A percentile compares a stretch with the other conserved stretches of the same genome.
phyloP scores from a whole-genome alignment of 139 green algal species.

The Chlamydomonas incerta region DNA sequence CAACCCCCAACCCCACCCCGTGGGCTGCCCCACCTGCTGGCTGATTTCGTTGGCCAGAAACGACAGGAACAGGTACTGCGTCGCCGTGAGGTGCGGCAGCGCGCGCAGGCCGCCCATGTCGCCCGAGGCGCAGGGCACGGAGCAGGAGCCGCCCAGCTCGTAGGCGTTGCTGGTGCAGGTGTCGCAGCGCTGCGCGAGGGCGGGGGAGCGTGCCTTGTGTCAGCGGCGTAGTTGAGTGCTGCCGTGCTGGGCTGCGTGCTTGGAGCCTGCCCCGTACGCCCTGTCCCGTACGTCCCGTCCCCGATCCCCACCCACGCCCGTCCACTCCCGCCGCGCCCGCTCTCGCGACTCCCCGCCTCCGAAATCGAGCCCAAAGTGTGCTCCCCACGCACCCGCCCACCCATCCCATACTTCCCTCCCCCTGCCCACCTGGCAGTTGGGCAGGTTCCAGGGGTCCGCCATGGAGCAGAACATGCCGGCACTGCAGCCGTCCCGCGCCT shows the following conservation, averaged over 20 bases:
- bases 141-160: conserved; percentile 35
- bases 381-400: neutral
- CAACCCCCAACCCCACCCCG: too few relatives aligned
- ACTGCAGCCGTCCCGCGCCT: conserved; percentile 21
- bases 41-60: conserved; percentile 48
- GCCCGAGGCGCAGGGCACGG: conserved; percentile 30
- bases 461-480: conserved; percentile 45
- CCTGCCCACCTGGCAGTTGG: conserved; percentile 41
- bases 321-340: neutral
- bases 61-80: conserved; percentile 43
- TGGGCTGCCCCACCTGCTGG: conserved; percentile 14
- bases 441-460: neutral
- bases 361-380: too few relatives aligned
- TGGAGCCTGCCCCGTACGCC: too few relatives aligned
- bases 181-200: conserved; percentile 30
- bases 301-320: too few relatives aligned
- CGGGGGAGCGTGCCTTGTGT: neutral
- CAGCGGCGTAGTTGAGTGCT: neutral
- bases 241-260: neutral
- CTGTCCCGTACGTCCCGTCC: too few relatives aligned
- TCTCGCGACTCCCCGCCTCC: neutral
- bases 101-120: conserved; percentile 1
- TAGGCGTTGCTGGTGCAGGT: conserved; percentile 3
- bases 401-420: too few relatives aligned
- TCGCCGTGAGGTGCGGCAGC: neutral